phyloP scores from a whole-genome alignment of 257 asterid genomes.

The Solanum pimpinellifolium region DNA sequence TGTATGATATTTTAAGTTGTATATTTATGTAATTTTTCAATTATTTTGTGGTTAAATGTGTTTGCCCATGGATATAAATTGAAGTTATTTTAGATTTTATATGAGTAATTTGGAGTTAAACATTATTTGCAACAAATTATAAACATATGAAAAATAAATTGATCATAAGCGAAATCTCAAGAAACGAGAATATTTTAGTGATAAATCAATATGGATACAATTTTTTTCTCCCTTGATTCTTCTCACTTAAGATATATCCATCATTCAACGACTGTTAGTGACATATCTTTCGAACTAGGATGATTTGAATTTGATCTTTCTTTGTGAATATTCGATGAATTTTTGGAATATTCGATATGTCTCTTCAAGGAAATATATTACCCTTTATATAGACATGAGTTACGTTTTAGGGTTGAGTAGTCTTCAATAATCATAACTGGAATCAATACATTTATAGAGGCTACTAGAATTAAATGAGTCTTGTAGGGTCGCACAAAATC shows the following conservation, averaged over 20 bases:
- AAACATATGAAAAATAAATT: not conserved
- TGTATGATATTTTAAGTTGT: not conserved
- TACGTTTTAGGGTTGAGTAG: not conserved
- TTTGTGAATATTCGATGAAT: not conserved
- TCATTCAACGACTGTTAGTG: too few relatives aligned
- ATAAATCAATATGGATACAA: not conserved
- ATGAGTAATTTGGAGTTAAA: not conserved
- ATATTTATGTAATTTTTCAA: too few relatives aligned
- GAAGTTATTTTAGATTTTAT: not conserved
- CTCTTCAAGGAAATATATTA: not conserved
- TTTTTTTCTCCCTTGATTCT: too few relatives aligned
- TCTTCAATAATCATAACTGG: too few relatives aligned
- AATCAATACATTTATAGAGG: too few relatives aligned
- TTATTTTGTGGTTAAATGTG: not conserved
- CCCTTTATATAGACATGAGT: not conserved
- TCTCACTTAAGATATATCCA: not conserved
- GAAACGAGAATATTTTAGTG: not conserved
- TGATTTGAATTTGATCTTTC: not conserved
- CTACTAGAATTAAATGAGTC: not conserved
- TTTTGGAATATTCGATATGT: accelerated
- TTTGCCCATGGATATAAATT: not conserved
- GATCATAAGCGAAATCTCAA: not conserved
- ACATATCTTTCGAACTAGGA: too few relatives aligned
- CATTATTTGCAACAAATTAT: too few relatives aligned
- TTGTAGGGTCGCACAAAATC: not conserved